Evolutionary conservation across 306 rosid species (phyloP), one percentile per base, ranked within the genome.

Genomic region (Prunus campanulata): DNA sequence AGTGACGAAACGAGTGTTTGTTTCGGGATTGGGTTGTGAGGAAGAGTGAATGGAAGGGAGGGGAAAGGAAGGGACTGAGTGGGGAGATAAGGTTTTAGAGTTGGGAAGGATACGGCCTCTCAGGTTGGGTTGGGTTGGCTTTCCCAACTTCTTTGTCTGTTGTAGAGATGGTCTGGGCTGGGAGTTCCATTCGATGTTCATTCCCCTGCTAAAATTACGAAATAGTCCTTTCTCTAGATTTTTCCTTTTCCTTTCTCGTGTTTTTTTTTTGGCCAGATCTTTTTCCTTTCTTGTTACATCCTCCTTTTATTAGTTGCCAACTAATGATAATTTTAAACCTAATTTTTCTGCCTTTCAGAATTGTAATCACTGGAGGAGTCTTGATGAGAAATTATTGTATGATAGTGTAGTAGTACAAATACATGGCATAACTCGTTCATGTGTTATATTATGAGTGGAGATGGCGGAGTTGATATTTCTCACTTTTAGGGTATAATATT

Each of bases 61-160:
- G 8, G 42, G 42, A 5, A 35, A 35, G 54, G 71, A 25, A 25
- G 72, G n/a, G 55, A 10, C 9, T 4, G 39, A 16, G 20, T 25
- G 74, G 46, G 80, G 86, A 76, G 88, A 85, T 85, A 82, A 85
- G 86, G 86, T 77, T 82, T 76, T 19, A 27, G 66, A 44, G 19
- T 70, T 3, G 47, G 35, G 49, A 74, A 24, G 25, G 48, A 75
- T 11, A 47, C 44, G 78, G 61, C 83, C 11, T 19, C 48, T 61
- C 80, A 65, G 74, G 77, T 54, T 61, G 39, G 74, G 71, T 51
- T 14, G 44, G 44, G 44, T 39, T 39, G 44, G 44, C 9, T 39
- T 6, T 5, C 42, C 9, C 50, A 62, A 29, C 5, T 62, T 62
- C 20, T 22, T 29, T 50, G 18, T 7, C 46, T 56, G 14, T 19